phyloP scores from a whole-genome alignment of 1,284 basidiomycete species.

The Tilletia walkeri region DNA sequence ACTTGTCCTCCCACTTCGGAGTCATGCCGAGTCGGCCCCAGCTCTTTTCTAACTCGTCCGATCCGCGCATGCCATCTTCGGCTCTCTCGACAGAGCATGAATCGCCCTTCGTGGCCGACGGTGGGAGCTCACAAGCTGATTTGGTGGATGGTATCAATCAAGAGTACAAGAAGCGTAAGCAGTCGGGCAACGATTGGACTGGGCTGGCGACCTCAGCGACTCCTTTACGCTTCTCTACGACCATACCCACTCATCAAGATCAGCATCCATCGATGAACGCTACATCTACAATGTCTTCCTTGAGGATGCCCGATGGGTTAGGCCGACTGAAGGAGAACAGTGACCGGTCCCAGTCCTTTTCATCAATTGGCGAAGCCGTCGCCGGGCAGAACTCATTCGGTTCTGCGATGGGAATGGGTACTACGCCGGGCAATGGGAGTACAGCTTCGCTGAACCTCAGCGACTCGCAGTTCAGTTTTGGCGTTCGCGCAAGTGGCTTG shows the following conservation, averaged over 20 bases:
- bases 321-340: no score
- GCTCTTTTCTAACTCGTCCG: not conserved
- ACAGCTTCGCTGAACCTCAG: no score
- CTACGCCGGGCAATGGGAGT: no score
- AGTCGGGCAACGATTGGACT: not conserved
- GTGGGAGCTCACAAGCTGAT: not conserved
- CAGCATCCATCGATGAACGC: not conserved
- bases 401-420: no score
- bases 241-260: not conserved
- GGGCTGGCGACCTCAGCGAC: not conserved
- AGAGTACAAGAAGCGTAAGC: constrained; percentile 1
- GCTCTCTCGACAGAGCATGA: not conserved
- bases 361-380: no score
- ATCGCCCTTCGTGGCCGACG: not conserved
- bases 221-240: not conserved
- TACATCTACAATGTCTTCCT: no score
- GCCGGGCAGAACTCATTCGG: no score
- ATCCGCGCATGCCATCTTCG: not conserved
- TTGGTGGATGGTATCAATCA: not conserved
- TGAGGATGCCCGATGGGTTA: no score
- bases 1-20: not conserved
- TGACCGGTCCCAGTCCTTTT: no score
- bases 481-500: no score
- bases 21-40: not conserved
- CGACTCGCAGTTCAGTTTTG: no score